Evolutionary conservation across 2,329 filamentous ascomycete species (phyloP).

Genomic region (Penicillium italicum): DNA sequence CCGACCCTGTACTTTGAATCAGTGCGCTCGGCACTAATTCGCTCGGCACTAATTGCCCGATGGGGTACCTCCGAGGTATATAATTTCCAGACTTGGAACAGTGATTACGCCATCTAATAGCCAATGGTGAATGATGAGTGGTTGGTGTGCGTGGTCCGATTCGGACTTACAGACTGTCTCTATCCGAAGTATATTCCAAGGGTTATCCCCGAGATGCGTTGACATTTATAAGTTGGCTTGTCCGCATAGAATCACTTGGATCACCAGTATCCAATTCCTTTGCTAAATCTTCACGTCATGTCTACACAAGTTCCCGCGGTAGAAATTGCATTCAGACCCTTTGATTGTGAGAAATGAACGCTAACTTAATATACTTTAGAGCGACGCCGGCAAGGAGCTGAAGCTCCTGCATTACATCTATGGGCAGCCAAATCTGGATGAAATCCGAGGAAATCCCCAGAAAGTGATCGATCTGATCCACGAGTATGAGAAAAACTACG

Average conservation of each 20-base stretch:
- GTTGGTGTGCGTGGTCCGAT: neutral
- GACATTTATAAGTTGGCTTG: neutral
- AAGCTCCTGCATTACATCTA: slow-evolving; percentile 69
- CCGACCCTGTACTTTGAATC: neutral
- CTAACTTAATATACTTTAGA: slow-evolving; percentile 12
- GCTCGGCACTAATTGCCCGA: slow-evolving; percentile 13
- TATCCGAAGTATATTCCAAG: neutral
- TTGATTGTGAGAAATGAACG: neutral
- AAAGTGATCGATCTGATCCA: slow-evolving; percentile 68
- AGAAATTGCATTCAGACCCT: neutral
- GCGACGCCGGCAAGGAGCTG: slow-evolving; percentile 68
- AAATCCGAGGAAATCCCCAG: slow-evolving; percentile 61
- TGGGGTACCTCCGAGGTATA: slow-evolving; percentile 4
- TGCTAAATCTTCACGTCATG: slow-evolving; percentile 2
- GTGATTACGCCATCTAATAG: neutral
- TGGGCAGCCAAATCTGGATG: slow-evolving; percentile 56
- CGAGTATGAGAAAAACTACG: slow-evolving; percentile 63
- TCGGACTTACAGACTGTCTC: neutral
- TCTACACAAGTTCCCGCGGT: neutral
- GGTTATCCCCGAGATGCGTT: slow-evolving; percentile 8
- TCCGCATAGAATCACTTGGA: neutral
- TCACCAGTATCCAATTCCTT: neutral
- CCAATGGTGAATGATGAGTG: neutral
- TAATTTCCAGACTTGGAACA: neutral
- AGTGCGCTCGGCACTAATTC: slow-evolving; percentile 9